phyloP scores from a whole-genome alignment of 78 protist genomes.

The Emiliania huxleyi region DNA sequence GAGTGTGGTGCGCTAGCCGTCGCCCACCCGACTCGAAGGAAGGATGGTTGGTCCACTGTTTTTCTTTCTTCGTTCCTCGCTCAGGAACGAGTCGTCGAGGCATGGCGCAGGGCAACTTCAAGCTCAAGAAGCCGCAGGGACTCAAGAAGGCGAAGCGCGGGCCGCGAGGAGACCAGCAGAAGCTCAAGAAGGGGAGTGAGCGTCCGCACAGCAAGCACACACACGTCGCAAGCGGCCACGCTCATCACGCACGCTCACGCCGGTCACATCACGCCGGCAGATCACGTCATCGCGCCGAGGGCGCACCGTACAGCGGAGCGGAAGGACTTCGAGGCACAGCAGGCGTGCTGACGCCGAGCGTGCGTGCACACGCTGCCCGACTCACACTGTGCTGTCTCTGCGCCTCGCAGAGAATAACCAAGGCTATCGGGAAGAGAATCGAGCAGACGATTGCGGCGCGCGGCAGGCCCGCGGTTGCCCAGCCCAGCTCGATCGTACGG shows the following conservation, averaged over 20 bases:
- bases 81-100: no score
- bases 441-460: background rate
- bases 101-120: background rate
- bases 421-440: background rate
- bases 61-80: no score
- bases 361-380: background rate
- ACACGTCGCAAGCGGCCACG: background rate
- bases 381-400: background rate
- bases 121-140: background rate
- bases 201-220: background rate
- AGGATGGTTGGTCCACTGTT: no score
- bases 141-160: background rate
- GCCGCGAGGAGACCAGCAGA: background rate
- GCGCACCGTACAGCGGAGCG: background rate
- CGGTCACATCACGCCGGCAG: background rate
- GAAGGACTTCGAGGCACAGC: background rate
- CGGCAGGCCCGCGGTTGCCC: background rate
- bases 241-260: background rate
- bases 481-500: no score
- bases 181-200: background rate
- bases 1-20: no score
- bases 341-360: background rate
- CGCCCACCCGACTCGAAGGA: no score
- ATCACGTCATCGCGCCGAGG: background rate
- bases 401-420: background rate